These are phyloP conservation scores for Biscogniauxia sp. DNA, from an alignment of 2,329 filamentous ascomycete species.

Conservation along the genomic window DNA sequence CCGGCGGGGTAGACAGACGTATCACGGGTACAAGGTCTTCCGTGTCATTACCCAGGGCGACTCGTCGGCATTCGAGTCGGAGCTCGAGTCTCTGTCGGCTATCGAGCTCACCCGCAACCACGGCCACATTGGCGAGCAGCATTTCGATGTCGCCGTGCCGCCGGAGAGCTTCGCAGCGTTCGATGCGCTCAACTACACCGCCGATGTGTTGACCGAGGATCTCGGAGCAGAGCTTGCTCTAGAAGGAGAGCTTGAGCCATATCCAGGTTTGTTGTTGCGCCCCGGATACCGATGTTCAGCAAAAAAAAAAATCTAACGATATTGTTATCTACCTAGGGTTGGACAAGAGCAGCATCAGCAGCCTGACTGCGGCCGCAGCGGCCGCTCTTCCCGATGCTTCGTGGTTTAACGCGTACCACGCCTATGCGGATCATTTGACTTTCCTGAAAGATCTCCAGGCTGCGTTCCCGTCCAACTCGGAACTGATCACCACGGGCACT, in stretches of 20 bases:
- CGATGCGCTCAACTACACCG: conserved; percentile 28
- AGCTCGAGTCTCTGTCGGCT: conserved; percentile 28
- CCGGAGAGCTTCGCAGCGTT: conserved; percentile 32
- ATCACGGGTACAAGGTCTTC: conserved; percentile 37
- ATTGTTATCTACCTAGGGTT: conserved; percentile 19
- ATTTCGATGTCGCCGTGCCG: conserved; percentile 35
- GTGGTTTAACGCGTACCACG: conserved; percentile 55
- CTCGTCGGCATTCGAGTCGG: conserved; percentile 24
- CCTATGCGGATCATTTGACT: conserved; percentile 50
- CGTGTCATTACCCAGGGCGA: conserved; percentile 29
- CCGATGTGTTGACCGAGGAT: conserved; percentile 30
- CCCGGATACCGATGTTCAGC: background rate
- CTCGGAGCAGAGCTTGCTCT: conserved; percentile 33
- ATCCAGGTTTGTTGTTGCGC: conserved; percentile 22
- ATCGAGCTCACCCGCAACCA: conserved; percentile 29
- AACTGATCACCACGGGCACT: conserved; percentile 46
- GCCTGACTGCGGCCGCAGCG: conserved; percentile 1
- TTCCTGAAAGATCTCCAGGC: conserved; percentile 47
- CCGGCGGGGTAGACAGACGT: conserved; percentile 25
- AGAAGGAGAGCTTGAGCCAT: conserved; percentile 31
- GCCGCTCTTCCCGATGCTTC: conserved; percentile 37
- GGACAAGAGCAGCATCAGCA: conserved; percentile 7
- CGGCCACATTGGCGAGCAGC: conserved; percentile 22
- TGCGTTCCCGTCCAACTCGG: conserved; percentile 45
- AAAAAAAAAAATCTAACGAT: conserved; percentile 2